Percentiles rank a stretch among this genome's conserved stretches.
These are phyloP conservation scores for Cupressus sempervirens DNA, from an alignment of 75 land plant species.

Conservation along the genomic window DNA sequence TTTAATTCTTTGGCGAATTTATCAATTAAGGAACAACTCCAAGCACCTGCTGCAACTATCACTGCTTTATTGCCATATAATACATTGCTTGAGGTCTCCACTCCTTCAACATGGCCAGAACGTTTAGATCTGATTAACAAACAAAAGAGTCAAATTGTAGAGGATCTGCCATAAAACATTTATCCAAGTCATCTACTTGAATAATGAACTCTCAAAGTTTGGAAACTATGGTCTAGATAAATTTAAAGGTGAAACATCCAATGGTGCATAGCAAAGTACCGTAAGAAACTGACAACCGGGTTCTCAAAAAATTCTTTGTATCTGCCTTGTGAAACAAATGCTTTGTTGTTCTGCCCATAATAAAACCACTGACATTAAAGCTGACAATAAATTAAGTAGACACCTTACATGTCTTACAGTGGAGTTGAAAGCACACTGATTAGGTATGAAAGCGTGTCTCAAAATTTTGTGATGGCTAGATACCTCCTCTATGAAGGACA, in stretches of 20 bases:
- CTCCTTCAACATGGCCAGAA: constrained; percentile 49
- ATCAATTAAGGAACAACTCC: constrained; percentile 73
- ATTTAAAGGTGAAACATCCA: background rate
- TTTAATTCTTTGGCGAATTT: constrained; percentile 26
- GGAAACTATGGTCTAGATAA: background rate
- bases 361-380: background rate
- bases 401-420: background rate
- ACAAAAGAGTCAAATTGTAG: constrained; percentile 1
- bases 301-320: constrained; percentile 74
- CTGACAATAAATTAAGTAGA: background rate
- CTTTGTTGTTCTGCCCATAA: constrained; percentile 52
- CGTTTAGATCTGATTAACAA: constrained; percentile 31
- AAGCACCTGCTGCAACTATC: constrained; percentile 88
- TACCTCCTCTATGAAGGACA: constrained; percentile 53
- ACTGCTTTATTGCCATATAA: constrained; percentile 60
- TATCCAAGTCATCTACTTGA: background rate
- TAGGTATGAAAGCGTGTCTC: background rate
- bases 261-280: constrained; percentile 29
- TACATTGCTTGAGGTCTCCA: constrained; percentile 54
- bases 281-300: constrained; percentile 50
- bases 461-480: background rate
- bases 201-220: background rate
- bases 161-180: background rate
- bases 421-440: background rate
- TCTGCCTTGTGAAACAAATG: constrained; percentile 60